Base-by-base conservation (phyloP, 208 protist species). In the Crithidia sp. region DNA sequence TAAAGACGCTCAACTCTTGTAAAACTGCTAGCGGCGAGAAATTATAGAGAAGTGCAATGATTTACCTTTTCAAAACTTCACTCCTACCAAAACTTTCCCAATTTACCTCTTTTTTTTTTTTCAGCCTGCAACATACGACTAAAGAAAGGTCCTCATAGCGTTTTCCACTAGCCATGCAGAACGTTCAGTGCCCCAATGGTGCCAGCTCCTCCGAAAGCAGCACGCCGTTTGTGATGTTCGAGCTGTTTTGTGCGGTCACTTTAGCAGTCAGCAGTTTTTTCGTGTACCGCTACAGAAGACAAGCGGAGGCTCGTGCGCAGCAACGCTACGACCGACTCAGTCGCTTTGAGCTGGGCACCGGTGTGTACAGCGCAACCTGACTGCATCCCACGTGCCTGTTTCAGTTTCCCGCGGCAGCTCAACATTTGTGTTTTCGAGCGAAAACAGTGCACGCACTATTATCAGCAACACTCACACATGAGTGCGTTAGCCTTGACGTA, bases 291-390 rank as follows among this genome's bases (percentile, higher is more conserved):
- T 74, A 87, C 62, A 57, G 85, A 16, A 44, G 68, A 36, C 28
- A 81, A 10, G 77, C 74, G 0, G 90, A 93, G 39, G 53, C 62
- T 7, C 84, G 88, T 3, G 63, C 77, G 5, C 79, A 83, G 54
- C 86, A 91, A 60, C 77, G 88, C 10, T 91, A 92, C 67, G 90
- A 95, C 16, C 76, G 90, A 40, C 78, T 93, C 7, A 70, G 61
- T 63, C 80, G 83, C 47, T 67, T 74, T 28, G 88, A 93, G 37
- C 40, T 86, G 7, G 82, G 79, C 37, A 79, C 66, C 3, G 79
- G 66, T 16, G 56, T 71, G n/a, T 76, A 77, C 19, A 71, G 65
- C 28, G 57, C 67, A 7, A 45, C 57, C 10, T 61, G 17, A 17
- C 7, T 19, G 6, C 16, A 12, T 0, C 16, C 50, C 16, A 55